phyloP scores from a whole-genome alignment of 306 rosid genomes.

The Prunus mongolica region DNA sequence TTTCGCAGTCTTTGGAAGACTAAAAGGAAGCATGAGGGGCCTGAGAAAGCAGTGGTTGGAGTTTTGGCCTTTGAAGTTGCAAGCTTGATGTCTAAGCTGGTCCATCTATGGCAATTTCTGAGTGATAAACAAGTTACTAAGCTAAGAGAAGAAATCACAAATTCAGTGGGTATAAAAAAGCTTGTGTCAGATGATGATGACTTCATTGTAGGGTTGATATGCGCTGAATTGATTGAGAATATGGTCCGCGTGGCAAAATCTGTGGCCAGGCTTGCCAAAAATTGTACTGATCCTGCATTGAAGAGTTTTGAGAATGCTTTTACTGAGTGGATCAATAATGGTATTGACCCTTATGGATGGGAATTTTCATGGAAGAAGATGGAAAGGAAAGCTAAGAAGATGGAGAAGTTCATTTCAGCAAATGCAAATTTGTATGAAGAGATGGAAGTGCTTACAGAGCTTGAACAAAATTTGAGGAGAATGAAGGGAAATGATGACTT shows the following conservation, averaged over 20 bases:
- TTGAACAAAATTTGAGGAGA: conserved; percentile 76
- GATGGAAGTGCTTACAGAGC: conserved; percentile 86
- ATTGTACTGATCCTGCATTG: conserved; percentile 73
- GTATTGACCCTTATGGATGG: conserved; percentile 72
- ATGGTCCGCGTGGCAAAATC: conserved; percentile 68
- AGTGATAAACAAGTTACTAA: conserved; percentile 67
- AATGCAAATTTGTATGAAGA: conserved; percentile 89
- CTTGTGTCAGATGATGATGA: conserved; percentile 83
- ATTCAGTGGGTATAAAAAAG: conserved; percentile 70
- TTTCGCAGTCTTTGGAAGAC: conserved; percentile 81
- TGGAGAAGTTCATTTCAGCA: conserved; percentile 71
- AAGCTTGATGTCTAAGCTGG: conserved; percentile 89
- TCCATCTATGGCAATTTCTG: conserved; percentile 79
- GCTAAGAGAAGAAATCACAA: conserved; percentile 73
- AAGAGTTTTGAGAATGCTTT: conserved; percentile 57
- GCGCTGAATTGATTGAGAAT: conserved; percentile 68
- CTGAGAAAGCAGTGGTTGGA: conserved; percentile 64
- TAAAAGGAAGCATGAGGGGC: conserved; percentile 52
- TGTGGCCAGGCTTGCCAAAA: conserved; percentile 79
- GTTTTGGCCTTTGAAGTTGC: conserved; percentile 97
- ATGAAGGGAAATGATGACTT: conserved; percentile 61
- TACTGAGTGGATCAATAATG: conserved; percentile 46
- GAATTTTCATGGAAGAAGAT: conserved; percentile 61
- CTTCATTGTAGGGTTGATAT: conserved; percentile 51
- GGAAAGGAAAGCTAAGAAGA: conserved; percentile 84